Evolutionary conservation across 805 yeast genomes (phyloP).

Genomic region (Candida ulmi): DNA sequence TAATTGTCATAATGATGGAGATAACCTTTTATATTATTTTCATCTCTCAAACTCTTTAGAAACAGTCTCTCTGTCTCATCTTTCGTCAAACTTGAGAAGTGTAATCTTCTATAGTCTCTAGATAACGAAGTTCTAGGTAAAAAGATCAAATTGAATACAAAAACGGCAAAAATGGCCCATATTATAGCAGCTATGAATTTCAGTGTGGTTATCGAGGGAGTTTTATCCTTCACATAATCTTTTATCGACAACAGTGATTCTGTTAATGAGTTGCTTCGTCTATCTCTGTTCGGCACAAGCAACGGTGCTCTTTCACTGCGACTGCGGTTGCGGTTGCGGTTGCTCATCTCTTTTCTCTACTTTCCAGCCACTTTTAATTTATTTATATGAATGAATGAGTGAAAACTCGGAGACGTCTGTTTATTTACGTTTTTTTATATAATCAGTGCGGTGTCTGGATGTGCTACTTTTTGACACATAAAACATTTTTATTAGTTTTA

Average conservation of each 20-base stretch:
- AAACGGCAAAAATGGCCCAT: slow-evolving; percentile 22
- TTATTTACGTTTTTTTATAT: no score
- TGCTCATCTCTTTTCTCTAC: background rate
- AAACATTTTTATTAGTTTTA: no score
- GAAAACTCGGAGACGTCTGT: no score
- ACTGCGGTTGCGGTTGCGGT: no score
- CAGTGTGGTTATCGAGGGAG: slow-evolving; percentile 16
- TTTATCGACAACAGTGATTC: slow-evolving; percentile 4
- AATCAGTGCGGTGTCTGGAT: background rate
- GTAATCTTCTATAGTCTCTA: slow-evolving; percentile 73
- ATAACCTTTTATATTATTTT: slow-evolving; percentile 28
- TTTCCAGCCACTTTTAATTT: no score
- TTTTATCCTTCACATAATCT: slow-evolving; percentile 14
- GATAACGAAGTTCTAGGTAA: slow-evolving; percentile 80
- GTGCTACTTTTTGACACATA: no score
- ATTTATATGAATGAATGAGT: no score
- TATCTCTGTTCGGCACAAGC: background rate
- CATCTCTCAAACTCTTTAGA: slow-evolving; percentile 33
- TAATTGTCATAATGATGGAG: slow-evolving; percentile 17
- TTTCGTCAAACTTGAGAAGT: slow-evolving; percentile 57
- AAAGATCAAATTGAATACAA: slow-evolving; percentile 56
- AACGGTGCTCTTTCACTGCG: background rate
- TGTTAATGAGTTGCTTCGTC: slow-evolving; percentile 1
- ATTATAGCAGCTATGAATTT: slow-evolving; percentile 17
- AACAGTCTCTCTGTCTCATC: slow-evolving; percentile 66